These are phyloP conservation scores for Quambalaria eucalypti DNA, from an alignment of 1,284 basidiomycete species.

Conservation along the genomic window DNA sequence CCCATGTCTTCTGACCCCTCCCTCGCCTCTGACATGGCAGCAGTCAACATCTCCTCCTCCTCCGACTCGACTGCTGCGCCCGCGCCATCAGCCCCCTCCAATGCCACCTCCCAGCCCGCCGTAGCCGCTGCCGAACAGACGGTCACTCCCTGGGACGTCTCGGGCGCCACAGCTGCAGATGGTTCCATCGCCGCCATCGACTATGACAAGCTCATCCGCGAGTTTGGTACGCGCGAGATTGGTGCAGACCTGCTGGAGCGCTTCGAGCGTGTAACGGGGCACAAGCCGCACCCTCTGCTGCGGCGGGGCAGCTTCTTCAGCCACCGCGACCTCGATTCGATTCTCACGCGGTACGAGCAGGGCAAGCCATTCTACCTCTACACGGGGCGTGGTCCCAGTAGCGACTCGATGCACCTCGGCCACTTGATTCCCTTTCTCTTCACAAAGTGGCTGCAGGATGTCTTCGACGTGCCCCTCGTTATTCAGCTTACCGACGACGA, in stretches of 20 bases:
- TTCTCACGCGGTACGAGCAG: constrained; percentile 90
- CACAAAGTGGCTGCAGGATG: constrained; percentile 96
- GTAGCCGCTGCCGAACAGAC: constrained; percentile 54
- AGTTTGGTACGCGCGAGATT: constrained; percentile 84
- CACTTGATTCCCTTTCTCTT: constrained; percentile 97
- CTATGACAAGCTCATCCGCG: constrained; percentile 87
- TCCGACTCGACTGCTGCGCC: too few species aligned
- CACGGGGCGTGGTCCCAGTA: constrained; percentile 91
- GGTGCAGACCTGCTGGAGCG: constrained; percentile 70
- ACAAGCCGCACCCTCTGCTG: constrained; percentile 79
- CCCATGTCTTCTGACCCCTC: too few species aligned
- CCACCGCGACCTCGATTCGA: constrained; percentile 91
- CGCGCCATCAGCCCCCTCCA: not conserved
- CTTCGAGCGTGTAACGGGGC: constrained; percentile 84
- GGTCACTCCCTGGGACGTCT: constrained; percentile 96
- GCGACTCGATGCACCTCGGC: constrained; percentile 93
- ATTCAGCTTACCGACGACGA: constrained; percentile 99
- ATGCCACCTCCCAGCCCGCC: not conserved
- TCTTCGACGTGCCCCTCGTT: constrained; percentile 87
- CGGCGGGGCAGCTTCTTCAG: constrained; percentile 94
- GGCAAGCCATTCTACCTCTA: constrained; percentile 97
- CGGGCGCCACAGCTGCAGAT: constrained; percentile 75
- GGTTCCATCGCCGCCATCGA: constrained; percentile 67
- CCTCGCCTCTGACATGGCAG: too few species aligned
- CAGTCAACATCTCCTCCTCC: too few species aligned